Evolutionary conservation across 495 filamentous ascomycete species (phyloP), one percentile per base, ranked within the genome.

Genomic region (Aspergillus homomorphus): DNA sequence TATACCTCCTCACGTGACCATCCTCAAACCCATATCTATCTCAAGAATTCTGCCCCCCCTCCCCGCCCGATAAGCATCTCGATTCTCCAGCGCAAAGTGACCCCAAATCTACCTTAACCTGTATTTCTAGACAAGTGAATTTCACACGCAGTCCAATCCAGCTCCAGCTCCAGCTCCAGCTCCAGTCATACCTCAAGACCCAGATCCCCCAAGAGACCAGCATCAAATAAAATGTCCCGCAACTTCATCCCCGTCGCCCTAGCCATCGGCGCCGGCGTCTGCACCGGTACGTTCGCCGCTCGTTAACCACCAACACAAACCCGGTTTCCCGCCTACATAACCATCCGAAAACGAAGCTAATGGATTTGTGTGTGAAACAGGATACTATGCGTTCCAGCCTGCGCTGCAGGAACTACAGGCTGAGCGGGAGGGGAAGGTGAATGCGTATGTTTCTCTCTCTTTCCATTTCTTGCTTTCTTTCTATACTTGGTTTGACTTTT

Each of bases 191-290:
- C n/a, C 33, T 38, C 33, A 38, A n/a, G n/a, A n/a, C n/a, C n/a
- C n/a, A n/a, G n/a, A n/a, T n/a, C n/a, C 33, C 33, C 33, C 2
- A 5, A 38, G 10, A 5, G 4, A 2, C 4, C 8, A 38, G 2
- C 33, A 38, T 10, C 8, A 38, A 2, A 38, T 10, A 38, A 14
- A 12, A 77, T 77, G 74, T 72, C 73, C 69, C 75, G 75, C 51
- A 75, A 74, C 61, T 70, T 73, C 19, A 28, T 77, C 43, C 73
- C 76, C 19, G 74, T 66, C 0, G 60, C 66, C 14, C 48, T 77
- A n/a, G 70, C 74, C 14, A 73, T 79, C 51, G 75, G 66, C 38
- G 62, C 75, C 30, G 76, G 76, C 22, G 63, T 79, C 26, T 73
- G 68, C 52, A 70, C 73, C 38, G 75, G 76, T 75, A 70, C 5